These are phyloP conservation scores for Ceratocystis colombiana DNA, from an alignment of 2,329 filamentous ascomycete species.

Conservation along the genomic window DNA sequence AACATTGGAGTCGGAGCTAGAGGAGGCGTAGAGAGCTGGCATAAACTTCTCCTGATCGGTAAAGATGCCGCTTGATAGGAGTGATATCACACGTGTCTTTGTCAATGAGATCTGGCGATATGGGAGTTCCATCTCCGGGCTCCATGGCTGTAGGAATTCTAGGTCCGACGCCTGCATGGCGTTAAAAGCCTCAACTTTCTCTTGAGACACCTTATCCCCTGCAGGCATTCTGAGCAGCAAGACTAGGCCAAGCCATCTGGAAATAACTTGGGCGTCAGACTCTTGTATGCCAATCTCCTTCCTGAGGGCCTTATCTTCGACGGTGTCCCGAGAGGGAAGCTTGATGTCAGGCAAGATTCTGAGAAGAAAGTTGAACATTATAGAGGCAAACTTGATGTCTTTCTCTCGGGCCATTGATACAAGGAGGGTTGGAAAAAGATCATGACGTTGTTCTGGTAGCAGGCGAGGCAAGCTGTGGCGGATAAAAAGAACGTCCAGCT, in stretches of 20 bases:
- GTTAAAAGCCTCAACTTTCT: conserved; percentile 19
- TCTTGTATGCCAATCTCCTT: conserved; percentile 54
- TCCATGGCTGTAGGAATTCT: conserved; percentile 57
- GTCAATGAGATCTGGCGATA: conserved; percentile 33
- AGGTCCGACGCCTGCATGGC: conserved; percentile 53
- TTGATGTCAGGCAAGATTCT: conserved; percentile 61
- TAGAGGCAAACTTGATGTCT: conserved; percentile 34
- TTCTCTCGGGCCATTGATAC: conserved; percentile 52
- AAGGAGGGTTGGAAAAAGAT: conserved; percentile 61
- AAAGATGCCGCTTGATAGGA: conserved; percentile 80
- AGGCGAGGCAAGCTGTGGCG: conserved; percentile 60
- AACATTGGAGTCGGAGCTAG: conserved; percentile 70
- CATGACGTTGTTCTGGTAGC: conserved; percentile 51
- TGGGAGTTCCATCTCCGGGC: conserved; percentile 31
- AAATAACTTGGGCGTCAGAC: conserved; percentile 63
- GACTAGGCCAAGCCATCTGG: conserved; percentile 65
- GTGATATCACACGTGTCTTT: conserved; percentile 51
- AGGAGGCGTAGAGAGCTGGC: conserved; percentile 71
- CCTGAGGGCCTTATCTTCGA: conserved; percentile 63
- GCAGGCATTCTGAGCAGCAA: conserved; percentile 47
- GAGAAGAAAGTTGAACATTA: conserved; percentile 73
- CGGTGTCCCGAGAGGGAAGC: conserved; percentile 65
- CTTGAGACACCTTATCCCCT: background rate
- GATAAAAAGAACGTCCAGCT: conserved; percentile 81
- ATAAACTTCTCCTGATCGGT: conserved; percentile 72